A percentile compares a stretch with the other conserved stretches of the same genome.
Evolutionary conservation across 495 filamentous ascomycete species (phyloP).

Genomic region (Bacidia rubella): DNA sequence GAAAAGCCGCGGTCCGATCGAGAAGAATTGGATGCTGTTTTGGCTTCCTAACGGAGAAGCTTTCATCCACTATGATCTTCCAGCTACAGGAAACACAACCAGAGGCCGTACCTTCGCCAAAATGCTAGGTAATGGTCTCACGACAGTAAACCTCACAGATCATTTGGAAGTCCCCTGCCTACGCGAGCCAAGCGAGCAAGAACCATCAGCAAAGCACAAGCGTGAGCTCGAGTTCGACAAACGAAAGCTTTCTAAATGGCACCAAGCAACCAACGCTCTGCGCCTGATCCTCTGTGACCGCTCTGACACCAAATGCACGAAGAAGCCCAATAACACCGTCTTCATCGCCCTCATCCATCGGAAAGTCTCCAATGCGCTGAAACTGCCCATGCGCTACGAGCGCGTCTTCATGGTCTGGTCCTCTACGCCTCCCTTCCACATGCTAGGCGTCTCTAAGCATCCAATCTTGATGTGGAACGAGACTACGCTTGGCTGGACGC

Average conservation of each 20-base stretch:
- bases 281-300: constrained; percentile 26
- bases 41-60: constrained; percentile 17
- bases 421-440: constrained; percentile 22
- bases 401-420: constrained; percentile 27
- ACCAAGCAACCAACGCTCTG: constrained; percentile 27
- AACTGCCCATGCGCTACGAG: constrained; percentile 27
- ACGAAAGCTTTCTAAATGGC: constrained; percentile 16
- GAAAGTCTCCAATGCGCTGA: constrained; percentile 23
- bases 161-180: constrained; percentile 23
- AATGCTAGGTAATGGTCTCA: constrained; percentile 26
- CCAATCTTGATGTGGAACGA: constrained; percentile 28
- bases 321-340: constrained; percentile 19
- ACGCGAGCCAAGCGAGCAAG: constrained; percentile 6
- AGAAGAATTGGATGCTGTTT: constrained; percentile 32
- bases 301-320: constrained; percentile 17
- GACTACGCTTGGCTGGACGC: constrained; percentile 24
- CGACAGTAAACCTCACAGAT: constrained; percentile 27
- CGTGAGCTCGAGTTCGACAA: not conserved
- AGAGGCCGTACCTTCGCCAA: constrained; percentile 25
- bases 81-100: constrained; percentile 3
- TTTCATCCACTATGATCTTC: constrained; percentile 26
- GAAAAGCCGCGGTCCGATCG: constrained; percentile 19
- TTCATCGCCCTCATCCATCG: constrained; percentile 27
- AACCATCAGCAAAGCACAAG: constrained; percentile 8
- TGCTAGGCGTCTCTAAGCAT: constrained; percentile 24